phyloP scores from a whole-genome alignment of 2,329 filamentous ascomycete species.

The Aspergillus pseudoterreus region DNA sequence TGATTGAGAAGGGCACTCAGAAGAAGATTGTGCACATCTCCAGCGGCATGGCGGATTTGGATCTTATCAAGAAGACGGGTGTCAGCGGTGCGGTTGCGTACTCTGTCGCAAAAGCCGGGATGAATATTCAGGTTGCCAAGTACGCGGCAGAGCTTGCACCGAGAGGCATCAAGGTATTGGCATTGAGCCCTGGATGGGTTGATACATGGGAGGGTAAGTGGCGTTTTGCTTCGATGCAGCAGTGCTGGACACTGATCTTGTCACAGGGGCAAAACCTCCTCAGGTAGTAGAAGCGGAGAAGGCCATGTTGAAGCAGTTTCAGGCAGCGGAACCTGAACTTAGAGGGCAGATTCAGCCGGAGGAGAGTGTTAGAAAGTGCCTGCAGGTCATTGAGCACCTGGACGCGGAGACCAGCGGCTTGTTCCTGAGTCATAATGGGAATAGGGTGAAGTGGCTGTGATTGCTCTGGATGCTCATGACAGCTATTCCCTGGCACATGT shows the following conservation, averaged over 20 bases:
- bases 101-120: slow-evolving; percentile 36
- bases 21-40: slow-evolving; percentile 45
- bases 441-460: slow-evolving; percentile 12
- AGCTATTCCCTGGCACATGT: no score
- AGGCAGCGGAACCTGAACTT: slow-evolving; percentile 14
- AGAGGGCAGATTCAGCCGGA: slow-evolving; percentile 21
- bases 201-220: slow-evolving; percentile 18
- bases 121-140: slow-evolving; percentile 42
- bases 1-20: slow-evolving; percentile 34
- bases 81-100: slow-evolving; percentile 30
- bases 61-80: slow-evolving; percentile 17
- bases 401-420: slow-evolving; percentile 19
- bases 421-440: slow-evolving; percentile 22
- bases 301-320: slow-evolving; percentile 21
- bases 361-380: slow-evolving; percentile 21
- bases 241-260: not conserved
- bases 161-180: slow-evolving; percentile 31
- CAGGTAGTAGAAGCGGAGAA: slow-evolving; percentile 6
- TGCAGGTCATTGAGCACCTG: slow-evolving; percentile 23
- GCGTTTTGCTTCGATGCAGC: not conserved
- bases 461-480: not conserved
- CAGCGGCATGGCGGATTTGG: slow-evolving; percentile 32
- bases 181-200: slow-evolving; percentile 30
- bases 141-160: slow-evolving; percentile 33
- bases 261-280: slow-evolving; percentile 9